Evolutionary conservation across 176 grass and related monocot species (phyloP), one percentile per base, ranked within the genome.

Genomic region (Ampelocalamus luodianensis): DNA sequence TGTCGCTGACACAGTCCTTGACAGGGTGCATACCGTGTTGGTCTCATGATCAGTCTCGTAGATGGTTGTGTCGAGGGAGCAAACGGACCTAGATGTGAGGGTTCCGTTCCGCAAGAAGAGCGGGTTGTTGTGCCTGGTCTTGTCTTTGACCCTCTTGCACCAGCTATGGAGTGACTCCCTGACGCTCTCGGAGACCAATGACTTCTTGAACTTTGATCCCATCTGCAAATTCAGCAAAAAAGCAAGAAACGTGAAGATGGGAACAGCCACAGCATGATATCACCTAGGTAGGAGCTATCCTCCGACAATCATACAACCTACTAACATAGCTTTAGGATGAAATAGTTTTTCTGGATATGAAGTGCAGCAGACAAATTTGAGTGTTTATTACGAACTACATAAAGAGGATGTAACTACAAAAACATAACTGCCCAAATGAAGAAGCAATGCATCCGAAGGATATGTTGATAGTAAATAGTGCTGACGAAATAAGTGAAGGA

Each of bases 161-260:
- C 96, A 98, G 85, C 89, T 94, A 56, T 98, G 96, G 4, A 95
- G 93, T 0, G 93, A 98, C 23, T 98, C 93, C 79, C 96, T 84
- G 1, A 98, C 93, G 24, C 87, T 88, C 79, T 98, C 93, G 1
- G 96, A 90, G 6, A 98, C 82, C 32, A 95, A 12, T 4, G 93
- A 90, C 74, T 94, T 98, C 88, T 98, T 94, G 79, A 93, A 95
- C 84, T 92, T 98, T 20, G 93, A 98, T 18, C 96, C 96, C 93
- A 95, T 98, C 96, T 98, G 70, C 49, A 76, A 32, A 13, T 54
- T 72, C 65, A 71, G 32, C 6, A 48, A 77, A 76, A n/a, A 29
- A 55, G 40, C 18, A 79, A 43, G 54, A 36, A 22, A 59, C 22
- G 70, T 71, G 50, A 88, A 72, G 8, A 85, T 20, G 10, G 48